These are phyloP conservation scores for Hypoxylon sp. DNA, from an alignment of 2,329 filamentous ascomycete species.

Conservation along the genomic window DNA sequence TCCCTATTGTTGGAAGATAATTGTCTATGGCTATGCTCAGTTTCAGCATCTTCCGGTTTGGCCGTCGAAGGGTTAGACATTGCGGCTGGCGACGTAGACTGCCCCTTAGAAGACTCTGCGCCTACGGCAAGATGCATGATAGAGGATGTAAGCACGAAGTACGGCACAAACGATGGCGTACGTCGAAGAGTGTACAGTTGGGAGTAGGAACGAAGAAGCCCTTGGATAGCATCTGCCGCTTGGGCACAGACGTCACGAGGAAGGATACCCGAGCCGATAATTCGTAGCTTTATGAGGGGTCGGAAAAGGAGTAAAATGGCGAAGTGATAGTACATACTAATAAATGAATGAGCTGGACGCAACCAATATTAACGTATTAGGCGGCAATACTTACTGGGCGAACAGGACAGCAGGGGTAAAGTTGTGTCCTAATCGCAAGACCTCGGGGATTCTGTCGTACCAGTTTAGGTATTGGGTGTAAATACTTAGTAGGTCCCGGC, in stretches of 20 bases:
- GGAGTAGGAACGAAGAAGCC: constrained; percentile 69
- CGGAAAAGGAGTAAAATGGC: constrained; percentile 81
- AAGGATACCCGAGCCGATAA: constrained; percentile 74
- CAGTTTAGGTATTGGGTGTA: constrained; percentile 80
- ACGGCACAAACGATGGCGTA: constrained; percentile 73
- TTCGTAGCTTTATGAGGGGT: constrained; percentile 75
- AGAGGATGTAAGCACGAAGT: constrained; percentile 73
- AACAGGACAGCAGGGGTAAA: constrained; percentile 81
- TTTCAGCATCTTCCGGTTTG: constrained; percentile 41
- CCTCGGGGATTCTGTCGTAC: constrained; percentile 77
- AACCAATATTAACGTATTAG: background rate
- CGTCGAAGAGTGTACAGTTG: constrained; percentile 71
- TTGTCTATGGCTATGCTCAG: constrained; percentile 22
- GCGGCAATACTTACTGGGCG: constrained; percentile 73
- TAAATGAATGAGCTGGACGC: constrained; percentile 8
- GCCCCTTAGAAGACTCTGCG: constrained; percentile 54
- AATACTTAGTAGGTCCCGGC: constrained; percentile 72
- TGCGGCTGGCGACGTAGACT: constrained; percentile 44
- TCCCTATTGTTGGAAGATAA: constrained; percentile 33
- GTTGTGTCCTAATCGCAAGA: constrained; percentile 75
- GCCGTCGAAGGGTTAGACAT: constrained; percentile 45
- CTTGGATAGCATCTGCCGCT: constrained; percentile 72
- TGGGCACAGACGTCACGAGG: constrained; percentile 77
- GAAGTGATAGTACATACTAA: constrained; percentile 79
- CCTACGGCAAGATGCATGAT: constrained; percentile 73